Evolutionary conservation across 2,329 filamentous ascomycete genomes (phyloP), one percentile per base, ranked within the genome.

Genomic region (Ophiocordyceps camponoti-saundersi): DNA sequence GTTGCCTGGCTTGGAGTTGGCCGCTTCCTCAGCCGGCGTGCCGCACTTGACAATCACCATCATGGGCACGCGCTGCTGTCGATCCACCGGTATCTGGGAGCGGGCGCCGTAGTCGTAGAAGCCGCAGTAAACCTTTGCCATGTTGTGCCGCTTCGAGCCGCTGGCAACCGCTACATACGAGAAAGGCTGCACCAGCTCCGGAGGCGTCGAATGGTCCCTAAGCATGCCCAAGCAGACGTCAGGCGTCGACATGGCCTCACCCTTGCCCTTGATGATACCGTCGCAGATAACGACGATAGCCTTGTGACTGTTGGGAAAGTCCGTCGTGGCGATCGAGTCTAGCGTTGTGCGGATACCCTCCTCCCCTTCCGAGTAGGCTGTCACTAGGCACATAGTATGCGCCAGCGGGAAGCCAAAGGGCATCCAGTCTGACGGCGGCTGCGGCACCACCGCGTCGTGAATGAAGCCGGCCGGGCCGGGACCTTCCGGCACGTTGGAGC

Each of bases 231-330:
- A 68, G 53, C 84, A 82, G 55, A 93, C 85, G 13, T 98, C 92
- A 1, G 92, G 92, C 0, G 92, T 98, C 3, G 88, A 85, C 56
- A 84, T 69, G 10, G 73, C 68, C 65, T 98, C 92, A 44, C 93
- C 92, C 58, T 93, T 78, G 54, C 93, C 93, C 68, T 95, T 95
- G 71, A 98, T 95, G 59, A 96, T 77, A 66, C 92, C 92, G 62
- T 98, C 92, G 66, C 92, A 98, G 56, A 98, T 85, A 56, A 95
- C 85, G 50, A 98, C 74, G 55, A 98, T 92, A 26, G 89, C 79
- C 67, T 98, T 98, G 74, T 98, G 93, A 63, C 90, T 96, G 73
- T 98, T 98, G 45, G 92, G 92, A 57, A 98, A 98, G 63, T 98
- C 93, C 3, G 92, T 98, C 65, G 86, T 94, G 45, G 90, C 92